phyloP scores from a whole-genome alignment of 1,284 basidiomycete species.

The Sphaerobolus stellatus region DNA sequence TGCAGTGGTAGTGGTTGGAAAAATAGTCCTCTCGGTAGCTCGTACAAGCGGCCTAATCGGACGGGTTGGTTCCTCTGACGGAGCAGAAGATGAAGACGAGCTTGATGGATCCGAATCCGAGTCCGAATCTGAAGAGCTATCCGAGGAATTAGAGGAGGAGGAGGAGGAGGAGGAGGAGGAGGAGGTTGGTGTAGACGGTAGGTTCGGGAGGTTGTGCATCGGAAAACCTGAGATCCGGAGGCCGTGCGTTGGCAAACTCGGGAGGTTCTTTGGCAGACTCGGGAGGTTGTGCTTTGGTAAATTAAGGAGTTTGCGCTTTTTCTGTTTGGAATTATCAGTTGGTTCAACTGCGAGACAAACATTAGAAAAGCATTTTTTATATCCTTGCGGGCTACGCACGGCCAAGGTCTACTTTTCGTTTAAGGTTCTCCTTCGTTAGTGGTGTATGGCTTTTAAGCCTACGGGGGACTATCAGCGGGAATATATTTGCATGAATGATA shows the following conservation, averaged over 20 bases:
- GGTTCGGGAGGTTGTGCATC: neutral
- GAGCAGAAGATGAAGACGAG: conserved; percentile 1
- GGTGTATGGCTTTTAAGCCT: conserved; percentile 4
- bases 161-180: conserved; percentile 1
- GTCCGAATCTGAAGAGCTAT: conserved; percentile 26
- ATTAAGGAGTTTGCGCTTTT: too few relatives aligned
- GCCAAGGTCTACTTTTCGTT: neutral
- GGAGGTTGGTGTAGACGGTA: neutral
- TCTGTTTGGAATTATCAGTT: too few relatives aligned
- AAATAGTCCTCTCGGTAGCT: conserved; percentile 12
- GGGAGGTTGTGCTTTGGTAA: too few relatives aligned
- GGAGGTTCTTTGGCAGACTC: neutral
- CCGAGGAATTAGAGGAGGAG: conserved; percentile 3
- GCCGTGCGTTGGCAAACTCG: neutral
- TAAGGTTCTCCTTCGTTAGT: neutral
- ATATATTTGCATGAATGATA: neutral
- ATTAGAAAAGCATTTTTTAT: too few relatives aligned
- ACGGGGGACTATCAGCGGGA: neutral
- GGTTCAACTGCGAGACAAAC: too few relatives aligned
- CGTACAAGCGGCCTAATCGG: conserved; percentile 18
- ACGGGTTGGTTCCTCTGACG: neutral
- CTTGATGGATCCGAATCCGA: conserved; percentile 13
- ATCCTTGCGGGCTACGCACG: neutral
- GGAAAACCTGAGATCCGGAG: neutral
- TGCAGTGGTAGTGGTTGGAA: conserved; percentile 5